These are phyloP conservation scores for Echria macrotheca DNA, from an alignment of 495 filamentous ascomycete species.

Conservation along the genomic window DNA sequence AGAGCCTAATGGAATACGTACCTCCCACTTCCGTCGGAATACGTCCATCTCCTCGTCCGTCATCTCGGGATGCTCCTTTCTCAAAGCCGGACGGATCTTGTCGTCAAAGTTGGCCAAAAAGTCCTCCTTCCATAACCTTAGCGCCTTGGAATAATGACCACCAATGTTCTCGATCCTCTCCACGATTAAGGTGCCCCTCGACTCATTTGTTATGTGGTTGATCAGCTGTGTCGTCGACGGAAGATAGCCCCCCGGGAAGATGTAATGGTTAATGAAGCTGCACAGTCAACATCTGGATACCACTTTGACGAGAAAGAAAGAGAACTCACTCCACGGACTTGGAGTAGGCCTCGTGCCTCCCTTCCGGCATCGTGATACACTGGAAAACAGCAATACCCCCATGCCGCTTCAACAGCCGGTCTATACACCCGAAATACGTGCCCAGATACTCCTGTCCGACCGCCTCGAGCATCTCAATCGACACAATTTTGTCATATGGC, in stretches of 20 bases:
- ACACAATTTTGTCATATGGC: slow-evolving; percentile 63
- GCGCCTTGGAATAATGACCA: slow-evolving; percentile 62
- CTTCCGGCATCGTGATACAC: slow-evolving; percentile 71
- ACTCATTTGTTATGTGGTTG: slow-evolving; percentile 52
- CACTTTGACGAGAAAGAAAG: neutral
- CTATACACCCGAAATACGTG: slow-evolving; percentile 55
- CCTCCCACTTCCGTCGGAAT: slow-evolving; percentile 65
- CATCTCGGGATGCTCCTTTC: slow-evolving; percentile 49
- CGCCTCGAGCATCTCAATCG: slow-evolving; percentile 72
- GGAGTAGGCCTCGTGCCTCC: slow-evolving; percentile 41
- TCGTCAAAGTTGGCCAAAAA: slow-evolving; percentile 57
- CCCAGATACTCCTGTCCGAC: slow-evolving; percentile 60
- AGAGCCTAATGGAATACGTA: slow-evolving; percentile 20
- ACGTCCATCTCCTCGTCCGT: slow-evolving; percentile 53
- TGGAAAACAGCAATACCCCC: slow-evolving; percentile 66
- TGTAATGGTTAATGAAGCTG: slow-evolving; percentile 66
- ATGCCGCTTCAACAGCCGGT: slow-evolving; percentile 54
- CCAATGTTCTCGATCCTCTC: slow-evolving; percentile 63
- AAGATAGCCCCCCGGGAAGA: slow-evolving; percentile 69
- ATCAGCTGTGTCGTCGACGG: slow-evolving; percentile 60
- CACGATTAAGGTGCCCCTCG: slow-evolving; percentile 53
- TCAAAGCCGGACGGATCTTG: slow-evolving; percentile 50
- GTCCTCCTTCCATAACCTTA: slow-evolving; percentile 60
- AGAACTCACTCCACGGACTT: slow-evolving; percentile 40
- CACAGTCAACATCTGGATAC: slow-evolving; percentile 3